phyloP scores from a whole-genome alignment of 2,329 filamentous ascomycete species.

The Fusarium sp. region DNA sequence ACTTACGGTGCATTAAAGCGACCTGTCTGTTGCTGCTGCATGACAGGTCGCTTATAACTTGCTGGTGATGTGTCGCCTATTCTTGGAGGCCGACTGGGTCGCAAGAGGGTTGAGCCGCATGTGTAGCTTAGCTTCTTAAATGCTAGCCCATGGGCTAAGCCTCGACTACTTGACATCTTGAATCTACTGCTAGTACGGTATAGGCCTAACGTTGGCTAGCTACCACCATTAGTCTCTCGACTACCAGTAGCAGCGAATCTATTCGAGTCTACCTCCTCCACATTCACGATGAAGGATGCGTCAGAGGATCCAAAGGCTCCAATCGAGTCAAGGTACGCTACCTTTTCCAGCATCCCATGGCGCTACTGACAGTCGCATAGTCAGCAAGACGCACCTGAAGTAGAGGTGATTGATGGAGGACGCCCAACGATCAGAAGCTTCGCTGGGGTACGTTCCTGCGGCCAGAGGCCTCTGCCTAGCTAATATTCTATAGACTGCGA shows the following conservation, averaged over 20 bases:
- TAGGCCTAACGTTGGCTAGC: background rate
- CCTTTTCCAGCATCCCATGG: accelerated
- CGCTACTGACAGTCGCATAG: background rate
- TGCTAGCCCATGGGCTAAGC: background rate
- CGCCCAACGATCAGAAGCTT: background rate
- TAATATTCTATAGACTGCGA: accelerated
- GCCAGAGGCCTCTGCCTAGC: accelerated
- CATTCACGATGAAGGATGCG: background rate
- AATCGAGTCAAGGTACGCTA: background rate
- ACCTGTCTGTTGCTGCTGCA: background rate
- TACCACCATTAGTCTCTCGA: accelerated
- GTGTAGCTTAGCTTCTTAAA: no score
- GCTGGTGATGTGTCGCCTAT: background rate
- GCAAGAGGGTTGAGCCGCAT: background rate
- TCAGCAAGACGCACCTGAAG: background rate
- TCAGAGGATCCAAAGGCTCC: background rate
- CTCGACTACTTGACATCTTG: background rate
- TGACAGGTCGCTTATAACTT: background rate
- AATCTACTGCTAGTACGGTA: background rate
- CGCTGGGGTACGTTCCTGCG: accelerated
- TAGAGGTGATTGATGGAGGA: background rate
- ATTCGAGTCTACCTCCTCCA: background rate
- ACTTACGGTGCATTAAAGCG: accelerated
- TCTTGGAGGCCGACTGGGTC: background rate
- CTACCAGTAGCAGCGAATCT: background rate